These are phyloP conservation scores for Corylus americana DNA, from an alignment of 306 rosid genomes.

Conservation along the genomic window DNA sequence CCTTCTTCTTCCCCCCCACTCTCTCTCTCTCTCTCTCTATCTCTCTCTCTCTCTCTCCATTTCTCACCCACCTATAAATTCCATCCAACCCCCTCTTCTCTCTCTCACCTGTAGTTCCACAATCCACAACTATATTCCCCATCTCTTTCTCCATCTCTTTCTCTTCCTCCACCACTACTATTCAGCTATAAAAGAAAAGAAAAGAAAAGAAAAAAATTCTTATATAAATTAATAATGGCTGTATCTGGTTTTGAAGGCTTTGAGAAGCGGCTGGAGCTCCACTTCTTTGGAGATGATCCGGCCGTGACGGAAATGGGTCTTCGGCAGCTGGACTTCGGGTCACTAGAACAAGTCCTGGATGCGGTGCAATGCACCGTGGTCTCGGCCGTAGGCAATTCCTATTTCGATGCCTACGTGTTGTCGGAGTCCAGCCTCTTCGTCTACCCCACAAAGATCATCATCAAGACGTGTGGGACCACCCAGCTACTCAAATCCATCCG, in stretches of 20 bases:
- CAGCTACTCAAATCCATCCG: constrained; percentile 85
- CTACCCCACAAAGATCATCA: constrained; percentile 89
- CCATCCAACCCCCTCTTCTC: constrained; percentile 49
- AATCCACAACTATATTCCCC: not conserved
- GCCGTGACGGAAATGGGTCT: constrained; percentile 52
- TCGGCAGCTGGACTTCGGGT: constrained; percentile 57
- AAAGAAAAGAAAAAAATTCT: too few relatives aligned
- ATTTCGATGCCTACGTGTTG: constrained; percentile 82
- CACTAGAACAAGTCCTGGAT: constrained; percentile 60
- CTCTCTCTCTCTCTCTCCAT: constrained; percentile 25
- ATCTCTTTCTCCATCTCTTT: not conserved
- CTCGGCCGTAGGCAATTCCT: constrained; percentile 82
- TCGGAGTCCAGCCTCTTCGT: constrained; percentile 98
- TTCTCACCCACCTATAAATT: constrained; percentile 73
- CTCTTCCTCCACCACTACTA: too few relatives aligned
- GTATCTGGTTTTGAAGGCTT: constrained; percentile 91
- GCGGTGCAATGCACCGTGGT: constrained; percentile 92
- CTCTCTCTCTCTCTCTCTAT: constrained; percentile 24
- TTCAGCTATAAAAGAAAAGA: too few relatives aligned
- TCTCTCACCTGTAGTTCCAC: constrained; percentile 35
- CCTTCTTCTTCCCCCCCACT: constrained; percentile 17
- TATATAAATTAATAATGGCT: constrained; percentile 59
- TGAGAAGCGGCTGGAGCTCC: constrained; percentile 90
- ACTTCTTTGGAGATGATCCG: constrained; percentile 84
- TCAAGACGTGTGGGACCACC: constrained; percentile 98